These are phyloP conservation scores for Dipteronia sinensis DNA, from an alignment of 345 rosid genomes.

Conservation along the genomic window DNA sequence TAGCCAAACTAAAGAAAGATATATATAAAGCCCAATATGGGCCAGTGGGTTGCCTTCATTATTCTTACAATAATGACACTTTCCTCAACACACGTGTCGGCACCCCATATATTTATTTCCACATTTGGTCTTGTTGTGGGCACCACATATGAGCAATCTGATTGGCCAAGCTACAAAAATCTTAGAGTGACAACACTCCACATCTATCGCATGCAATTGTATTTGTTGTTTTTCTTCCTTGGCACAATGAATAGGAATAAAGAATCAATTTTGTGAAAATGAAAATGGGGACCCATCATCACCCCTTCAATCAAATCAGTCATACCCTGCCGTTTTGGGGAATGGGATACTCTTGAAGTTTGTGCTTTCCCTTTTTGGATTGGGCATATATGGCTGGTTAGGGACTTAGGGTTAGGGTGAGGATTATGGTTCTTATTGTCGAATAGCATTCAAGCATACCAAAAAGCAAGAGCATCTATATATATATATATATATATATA, in stretches of 20 bases:
- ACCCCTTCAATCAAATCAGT: background rate
- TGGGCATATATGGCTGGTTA: background rate
- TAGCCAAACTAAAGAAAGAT: no score
- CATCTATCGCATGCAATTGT: background rate
- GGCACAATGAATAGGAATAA: background rate
- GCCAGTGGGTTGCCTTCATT: conserved; percentile 21
- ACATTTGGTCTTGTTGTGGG: background rate
- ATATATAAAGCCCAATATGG: background rate
- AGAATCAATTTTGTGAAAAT: background rate
- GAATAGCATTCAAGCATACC: no score
- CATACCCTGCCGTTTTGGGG: conserved; percentile 30
- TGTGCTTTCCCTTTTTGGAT: conserved; percentile 36
- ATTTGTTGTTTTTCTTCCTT: background rate
- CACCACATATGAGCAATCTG: background rate
- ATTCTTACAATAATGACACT: background rate
- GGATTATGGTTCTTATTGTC: no score
- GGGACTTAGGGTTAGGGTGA: no score
- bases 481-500: no score
- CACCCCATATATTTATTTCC: conserved; percentile 27
- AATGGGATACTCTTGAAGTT: conserved; percentile 8
- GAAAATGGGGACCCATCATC: conserved; percentile 1
- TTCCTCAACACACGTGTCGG: conserved; percentile 21
- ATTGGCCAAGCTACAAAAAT: background rate
- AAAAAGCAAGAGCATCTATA: no score
- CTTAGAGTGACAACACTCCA: conserved; percentile 1